Conservation (phyloP, 495 filamentous ascomycete species). For the Aspergillus cavernicola region DNA sequence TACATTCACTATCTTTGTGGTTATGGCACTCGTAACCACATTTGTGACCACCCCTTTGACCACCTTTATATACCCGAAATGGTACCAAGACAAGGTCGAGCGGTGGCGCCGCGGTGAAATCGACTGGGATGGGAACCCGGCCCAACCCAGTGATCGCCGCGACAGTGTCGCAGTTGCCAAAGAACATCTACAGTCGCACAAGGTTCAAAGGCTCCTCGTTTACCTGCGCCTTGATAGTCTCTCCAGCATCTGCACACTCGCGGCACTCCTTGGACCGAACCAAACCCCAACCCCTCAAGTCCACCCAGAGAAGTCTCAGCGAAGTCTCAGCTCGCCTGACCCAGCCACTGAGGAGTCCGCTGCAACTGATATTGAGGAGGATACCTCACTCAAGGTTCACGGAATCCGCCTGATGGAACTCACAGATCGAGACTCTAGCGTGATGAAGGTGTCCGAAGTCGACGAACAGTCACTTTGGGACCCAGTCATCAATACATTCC, state of each 20-base stretch:
- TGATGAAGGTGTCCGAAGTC: conserved; percentile 87
- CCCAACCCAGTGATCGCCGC: conserved; percentile 37
- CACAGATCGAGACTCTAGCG: conserved; percentile 87
- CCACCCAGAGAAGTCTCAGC: conserved; percentile 43
- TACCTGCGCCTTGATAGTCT: conserved; percentile 88
- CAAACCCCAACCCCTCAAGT: conserved; percentile 34
- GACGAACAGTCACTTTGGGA: conserved; percentile 75
- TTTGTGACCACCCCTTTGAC: conserved; percentile 87
- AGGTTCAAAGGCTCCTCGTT: conserved; percentile 51
- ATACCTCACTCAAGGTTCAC: conserved; percentile 67
- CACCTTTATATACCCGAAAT: conserved; percentile 72
- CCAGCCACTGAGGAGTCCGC: conserved; percentile 29
- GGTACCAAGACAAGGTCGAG: conserved; percentile 88
- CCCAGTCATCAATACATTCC: conserved; percentile 88
- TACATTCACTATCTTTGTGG: conserved; percentile 98
- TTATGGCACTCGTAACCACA: conserved; percentile 92
- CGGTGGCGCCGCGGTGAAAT: conserved; percentile 91
- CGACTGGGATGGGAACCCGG: conserved; percentile 77
- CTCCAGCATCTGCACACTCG: conserved; percentile 79
- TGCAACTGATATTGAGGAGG: conserved; percentile 19
- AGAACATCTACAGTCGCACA: conserved; percentile 29
- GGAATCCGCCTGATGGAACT: conserved; percentile 84
- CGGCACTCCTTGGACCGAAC: conserved; percentile 59
- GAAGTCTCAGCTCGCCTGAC: conserved; percentile 13
- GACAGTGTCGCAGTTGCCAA: conserved; percentile 42